phyloP scores from a whole-genome alignment of 306 rosid species.

The Cucurbita maxima region DNA sequence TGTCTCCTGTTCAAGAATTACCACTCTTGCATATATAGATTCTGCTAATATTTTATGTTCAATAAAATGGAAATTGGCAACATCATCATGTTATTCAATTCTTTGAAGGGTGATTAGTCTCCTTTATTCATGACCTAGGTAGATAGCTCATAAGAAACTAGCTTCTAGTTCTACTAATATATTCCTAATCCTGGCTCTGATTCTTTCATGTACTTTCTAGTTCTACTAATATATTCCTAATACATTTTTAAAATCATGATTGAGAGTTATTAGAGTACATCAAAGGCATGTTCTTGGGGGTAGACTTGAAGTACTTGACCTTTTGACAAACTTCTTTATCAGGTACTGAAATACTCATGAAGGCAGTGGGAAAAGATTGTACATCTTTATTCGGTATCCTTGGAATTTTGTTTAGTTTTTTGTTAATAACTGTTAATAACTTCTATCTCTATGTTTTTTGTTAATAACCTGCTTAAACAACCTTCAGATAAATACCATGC shows the following conservation, averaged over 20 bases:
- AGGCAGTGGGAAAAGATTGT: conserved; percentile 89
- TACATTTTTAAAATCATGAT: not conserved
- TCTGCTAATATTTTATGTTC: not conserved
- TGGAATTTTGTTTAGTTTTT: conserved; percentile 4
- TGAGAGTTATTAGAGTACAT: not conserved
- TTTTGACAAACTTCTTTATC: conserved; percentile 7
- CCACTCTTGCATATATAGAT: not conserved
- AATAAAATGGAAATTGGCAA: not conserved
- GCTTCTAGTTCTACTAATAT: not conserved
- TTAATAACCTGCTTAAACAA: not conserved
- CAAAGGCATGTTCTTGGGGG: not conserved
- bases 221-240: not conserved
- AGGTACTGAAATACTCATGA: conserved; percentile 88
- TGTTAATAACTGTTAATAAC: not conserved
- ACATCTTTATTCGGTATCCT: conserved; percentile 97
- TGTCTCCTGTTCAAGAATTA: not conserved
- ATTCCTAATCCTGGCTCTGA: not conserved
- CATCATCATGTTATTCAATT: not conserved
- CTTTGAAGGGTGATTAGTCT: not conserved
- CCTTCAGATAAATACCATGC: conserved; percentile 81
- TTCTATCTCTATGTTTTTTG: not conserved
- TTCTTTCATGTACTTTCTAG: not conserved
- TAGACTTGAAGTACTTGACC: not conserved
- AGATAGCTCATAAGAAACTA: not conserved
- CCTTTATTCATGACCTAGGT: not conserved